Evolutionary conservation across 129 eudicot species (phyloP), one percentile per base, ranked within the genome.

Genomic region (Escallonia herrerae): DNA sequence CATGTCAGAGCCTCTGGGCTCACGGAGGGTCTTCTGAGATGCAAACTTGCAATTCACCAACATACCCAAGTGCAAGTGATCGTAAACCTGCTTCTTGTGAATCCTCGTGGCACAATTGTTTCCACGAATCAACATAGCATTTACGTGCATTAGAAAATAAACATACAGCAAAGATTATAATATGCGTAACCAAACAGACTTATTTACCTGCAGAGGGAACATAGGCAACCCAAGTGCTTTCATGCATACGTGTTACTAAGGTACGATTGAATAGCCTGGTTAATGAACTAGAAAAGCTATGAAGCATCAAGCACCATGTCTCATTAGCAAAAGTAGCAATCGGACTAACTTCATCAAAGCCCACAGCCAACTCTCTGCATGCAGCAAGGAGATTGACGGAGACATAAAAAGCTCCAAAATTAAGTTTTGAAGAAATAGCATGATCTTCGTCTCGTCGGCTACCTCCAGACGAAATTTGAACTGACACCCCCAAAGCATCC

Each of bases 331-430:
- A 22, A 48, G 63, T 56, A 41, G 71, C 72, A 47, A 41, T 60
- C 38, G 43, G 53, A 40, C 73, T 67, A 42, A 48, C 58, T 56
- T 52, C 62, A 1, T 56, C 80, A 41, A 54, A 47, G 44, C 72
- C 73, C 65, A 77, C 73, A 64, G 78, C 80, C 85, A 93, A 72
- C 56, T 60, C 63, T 86, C 93, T 74, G 72, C 91, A 81, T 43
- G 95, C 96, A 70, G 83, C 71, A 62, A 93, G 89, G 74, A 93
- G 72, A 62, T 89, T 83, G 49, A 84, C 60, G 67, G 86, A 93
- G 46, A 86, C 77, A 72, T 81, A 86, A 37, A 83, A 67, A 70
- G 82, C 74, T 63, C 91, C 87, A 54, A 79, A 89, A 37, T 83
- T 81, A 45, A 68, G 71, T 66, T 45, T 70, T 61, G 56, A 78